Evolutionary conservation across 306 rosid species (phyloP).

Genomic region (Echinosophora koreensis): DNA sequence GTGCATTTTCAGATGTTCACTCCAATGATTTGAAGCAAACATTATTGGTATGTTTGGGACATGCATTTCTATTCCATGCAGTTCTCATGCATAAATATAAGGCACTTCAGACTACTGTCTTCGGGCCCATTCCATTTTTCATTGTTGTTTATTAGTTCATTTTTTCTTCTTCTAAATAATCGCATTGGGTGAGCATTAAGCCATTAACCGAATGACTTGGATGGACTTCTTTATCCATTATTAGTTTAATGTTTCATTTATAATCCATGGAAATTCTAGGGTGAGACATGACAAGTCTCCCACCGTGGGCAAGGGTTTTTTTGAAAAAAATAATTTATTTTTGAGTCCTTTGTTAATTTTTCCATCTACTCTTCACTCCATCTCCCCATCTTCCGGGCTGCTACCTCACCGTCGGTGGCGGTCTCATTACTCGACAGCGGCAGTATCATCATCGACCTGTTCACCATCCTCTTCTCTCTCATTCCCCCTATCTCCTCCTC

Average conservation of each 20-base stretch:
- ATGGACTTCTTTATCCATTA: conserved; percentile 17
- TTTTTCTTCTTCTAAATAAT: not conserved
- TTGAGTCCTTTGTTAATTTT: too few species aligned
- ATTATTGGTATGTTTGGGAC: conserved; percentile 68
- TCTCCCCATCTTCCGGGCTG: too few species aligned
- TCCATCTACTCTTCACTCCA: too few species aligned
- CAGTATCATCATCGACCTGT: too few species aligned
- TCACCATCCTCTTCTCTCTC: too few species aligned
- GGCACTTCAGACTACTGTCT: conserved; percentile 18
- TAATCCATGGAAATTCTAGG: not conserved
- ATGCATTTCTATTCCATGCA: conserved; percentile 31
- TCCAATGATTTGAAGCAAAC: conserved; percentile 93
- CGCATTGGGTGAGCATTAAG: conserved; percentile 1
- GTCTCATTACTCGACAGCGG: too few species aligned
- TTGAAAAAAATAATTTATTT: too few species aligned
- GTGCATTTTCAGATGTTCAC: conserved; percentile 77
- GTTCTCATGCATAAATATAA: conserved; percentile 17
- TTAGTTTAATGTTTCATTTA: conserved; percentile 9
- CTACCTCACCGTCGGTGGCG: too few species aligned
- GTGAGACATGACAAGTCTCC: too few species aligned
- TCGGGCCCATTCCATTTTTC: conserved; percentile 11
- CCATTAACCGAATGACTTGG: not conserved
- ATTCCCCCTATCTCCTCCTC: too few species aligned
- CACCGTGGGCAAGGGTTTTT: too few species aligned
- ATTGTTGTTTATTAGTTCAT: not conserved